A percentile compares a stretch with the other conserved stretches of the same genome.
These are phyloP conservation scores for Nicotiana knightiana DNA, from an alignment of 257 asterid genomes.

Conservation along the genomic window DNA sequence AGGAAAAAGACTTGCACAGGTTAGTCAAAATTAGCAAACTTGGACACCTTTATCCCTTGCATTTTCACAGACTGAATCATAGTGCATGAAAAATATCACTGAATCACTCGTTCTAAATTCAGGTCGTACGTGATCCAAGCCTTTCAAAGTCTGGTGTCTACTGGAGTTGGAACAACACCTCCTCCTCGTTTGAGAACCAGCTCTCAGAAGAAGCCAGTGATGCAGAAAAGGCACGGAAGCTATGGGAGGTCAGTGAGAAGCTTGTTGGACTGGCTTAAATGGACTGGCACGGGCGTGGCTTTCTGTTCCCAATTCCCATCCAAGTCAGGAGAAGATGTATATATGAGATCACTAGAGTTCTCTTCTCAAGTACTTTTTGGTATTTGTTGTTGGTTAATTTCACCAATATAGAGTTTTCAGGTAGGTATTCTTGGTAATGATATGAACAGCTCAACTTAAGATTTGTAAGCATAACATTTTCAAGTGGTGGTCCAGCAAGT, in stretches of 20 bases:
- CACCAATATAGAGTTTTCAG: not conserved
- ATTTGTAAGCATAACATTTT: not conserved
- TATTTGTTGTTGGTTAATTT: not conserved
- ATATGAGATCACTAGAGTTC: constrained; percentile 6
- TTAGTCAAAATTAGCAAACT: constrained; percentile 15
- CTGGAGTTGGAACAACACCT: constrained; percentile 92
- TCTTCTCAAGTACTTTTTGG: not conserved
- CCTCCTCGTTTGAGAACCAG: constrained; percentile 80
- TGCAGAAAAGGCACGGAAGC: constrained; percentile 69
- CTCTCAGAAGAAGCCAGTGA: constrained; percentile 86
- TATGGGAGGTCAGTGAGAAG: constrained; percentile 93
- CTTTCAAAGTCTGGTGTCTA: constrained; percentile 86
- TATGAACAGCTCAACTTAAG: not conserved
- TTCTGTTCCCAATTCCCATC: not conserved
- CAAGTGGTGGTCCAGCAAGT: not conserved
- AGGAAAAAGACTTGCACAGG: constrained; percentile 94
- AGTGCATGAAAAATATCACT: not conserved
- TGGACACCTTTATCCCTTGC: not conserved
- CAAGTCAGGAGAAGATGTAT: not conserved
- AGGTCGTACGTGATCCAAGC: constrained; percentile 85
- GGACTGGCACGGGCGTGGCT: not conserved
- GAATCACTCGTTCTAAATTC: constrained; percentile 6
- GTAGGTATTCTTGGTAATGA: not conserved
- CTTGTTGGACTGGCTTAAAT: constrained; percentile 72
- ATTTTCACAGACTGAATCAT: not conserved